These are phyloP conservation scores for Chrysopogon serrulatus DNA, from an alignment of 176 grass and related monocot species.

Conservation along the genomic window DNA sequence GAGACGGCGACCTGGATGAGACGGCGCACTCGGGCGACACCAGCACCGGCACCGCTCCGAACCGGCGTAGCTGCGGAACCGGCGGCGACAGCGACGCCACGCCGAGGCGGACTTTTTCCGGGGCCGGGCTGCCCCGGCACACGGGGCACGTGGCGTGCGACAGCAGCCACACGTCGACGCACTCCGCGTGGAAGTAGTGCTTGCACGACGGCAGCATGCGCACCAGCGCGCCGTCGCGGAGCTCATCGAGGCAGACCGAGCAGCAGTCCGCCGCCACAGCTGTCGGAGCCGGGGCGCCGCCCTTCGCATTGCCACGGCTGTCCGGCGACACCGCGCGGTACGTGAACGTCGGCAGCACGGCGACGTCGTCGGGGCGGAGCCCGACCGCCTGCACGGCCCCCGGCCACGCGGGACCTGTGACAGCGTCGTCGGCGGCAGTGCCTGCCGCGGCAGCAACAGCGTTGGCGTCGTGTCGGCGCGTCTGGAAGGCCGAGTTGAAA, in stretches of 20 bases:
- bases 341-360: constrained; percentile 47
- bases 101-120: constrained; percentile 18
- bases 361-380: constrained; percentile 32
- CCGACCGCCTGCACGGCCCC: neutral
- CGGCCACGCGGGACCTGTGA: neutral
- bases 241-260: constrained; percentile 49
- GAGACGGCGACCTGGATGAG: constrained; percentile 17
- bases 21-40: neutral
- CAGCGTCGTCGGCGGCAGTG: neutral
- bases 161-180: constrained; percentile 56
- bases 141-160: constrained; percentile 54
- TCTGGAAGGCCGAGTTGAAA: neutral
- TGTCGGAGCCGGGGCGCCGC: too few species aligned
- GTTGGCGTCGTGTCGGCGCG: neutral
- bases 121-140: constrained; percentile 22
- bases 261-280: constrained; percentile 16
- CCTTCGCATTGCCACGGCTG: neutral
- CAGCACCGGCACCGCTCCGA: too few species aligned
- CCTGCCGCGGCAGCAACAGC: neutral
- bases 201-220: constrained; percentile 51
- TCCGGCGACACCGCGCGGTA: constrained; percentile 23
- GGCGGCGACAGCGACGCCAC: constrained; percentile 31
- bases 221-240: constrained; percentile 25
- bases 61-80: constrained; percentile 29
- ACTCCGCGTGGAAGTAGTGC: constrained; percentile 55